Conservation (phyloP, 73 alveolate species). For the Paramecium sonneborni region DNA sequence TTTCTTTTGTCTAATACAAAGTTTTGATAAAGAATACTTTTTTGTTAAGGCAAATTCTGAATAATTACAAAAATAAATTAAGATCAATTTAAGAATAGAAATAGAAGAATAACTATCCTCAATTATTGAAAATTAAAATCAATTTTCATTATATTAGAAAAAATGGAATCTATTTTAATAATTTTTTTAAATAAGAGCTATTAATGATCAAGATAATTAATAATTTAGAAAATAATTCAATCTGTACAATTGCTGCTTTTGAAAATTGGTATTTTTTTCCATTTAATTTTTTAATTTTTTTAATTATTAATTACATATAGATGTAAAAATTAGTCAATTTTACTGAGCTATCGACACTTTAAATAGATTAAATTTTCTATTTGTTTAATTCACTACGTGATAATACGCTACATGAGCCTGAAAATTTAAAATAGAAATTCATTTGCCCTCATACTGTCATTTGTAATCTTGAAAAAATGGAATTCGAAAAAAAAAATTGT, state of each 20-base stretch:
- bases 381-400: neutral
- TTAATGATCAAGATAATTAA: neutral
- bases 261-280: neutral
- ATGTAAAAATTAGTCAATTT: neutral
- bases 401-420: too few relatives aligned
- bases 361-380: neutral
- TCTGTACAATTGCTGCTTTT: neutral
- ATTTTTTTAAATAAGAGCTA: neutral
- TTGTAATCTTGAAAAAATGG: neutral
- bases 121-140: neutral
- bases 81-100: too few relatives aligned
- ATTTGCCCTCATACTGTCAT: neutral
- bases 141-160: neutral
- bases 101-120: neutral
- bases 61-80: too few relatives aligned
- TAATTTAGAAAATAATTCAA: neutral
- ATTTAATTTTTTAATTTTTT: neutral
- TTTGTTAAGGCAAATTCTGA: too few relatives aligned
- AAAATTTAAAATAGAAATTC: neutral
- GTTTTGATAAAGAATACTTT: too few relatives aligned
- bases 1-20: neutral
- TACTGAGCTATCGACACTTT: neutral
- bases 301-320: neutral
- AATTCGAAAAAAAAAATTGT: neutral
- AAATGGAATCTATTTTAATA: neutral